Base-by-base conservation (phyloP, 345 rosid genomes). In the Euphorbia tirucalli region DNA sequence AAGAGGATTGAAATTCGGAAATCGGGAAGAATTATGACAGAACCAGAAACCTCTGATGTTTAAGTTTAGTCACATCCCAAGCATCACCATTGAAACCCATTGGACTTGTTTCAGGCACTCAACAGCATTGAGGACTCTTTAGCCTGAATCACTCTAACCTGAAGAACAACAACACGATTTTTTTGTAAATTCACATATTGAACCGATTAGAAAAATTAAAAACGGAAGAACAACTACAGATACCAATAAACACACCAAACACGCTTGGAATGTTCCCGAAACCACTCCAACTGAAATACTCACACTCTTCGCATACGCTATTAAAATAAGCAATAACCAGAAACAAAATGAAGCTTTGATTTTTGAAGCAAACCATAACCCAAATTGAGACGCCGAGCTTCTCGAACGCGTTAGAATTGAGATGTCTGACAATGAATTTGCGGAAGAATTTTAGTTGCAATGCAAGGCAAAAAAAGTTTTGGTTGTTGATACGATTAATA, bases 281-380 rank as follows among this genome's bases (percentile, higher is more conserved):
- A 49, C 5, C 55, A 74, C 68, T 62, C 31, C 43, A 52, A 68
- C 72, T 68, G 32, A 41, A 37, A 68, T 25, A 48, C 43, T 27
- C 46, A 58, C 75, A 61, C 68, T 5, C 44, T 72, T 66, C 10
- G 30, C 58, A 2, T 11, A 57, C 4, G 22, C 7, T 31, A 32
- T 50, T 50, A 21, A 28, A 43, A 61, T 11, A 46, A 59, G 59
- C 2, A 2, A 59, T 6, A 7, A 9, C 60, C 22, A 21, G 1
- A 22, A 21, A 31, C 2, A 65, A 48, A 58, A 44, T 19, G 44
- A 13, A 41, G 46, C 46, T 21, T 4, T 6, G 8, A 58, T 66
- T 44, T 49, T 65, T 27, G 25, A 28, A 64, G 75, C 54, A 46
- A 74, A 6, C 72, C 67, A 44, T 49, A 31, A 74, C 24, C 39